Evolutionary conservation across 768 basidiomycete genomes (phyloP).

Genomic region (Lactarius quietus): DNA sequence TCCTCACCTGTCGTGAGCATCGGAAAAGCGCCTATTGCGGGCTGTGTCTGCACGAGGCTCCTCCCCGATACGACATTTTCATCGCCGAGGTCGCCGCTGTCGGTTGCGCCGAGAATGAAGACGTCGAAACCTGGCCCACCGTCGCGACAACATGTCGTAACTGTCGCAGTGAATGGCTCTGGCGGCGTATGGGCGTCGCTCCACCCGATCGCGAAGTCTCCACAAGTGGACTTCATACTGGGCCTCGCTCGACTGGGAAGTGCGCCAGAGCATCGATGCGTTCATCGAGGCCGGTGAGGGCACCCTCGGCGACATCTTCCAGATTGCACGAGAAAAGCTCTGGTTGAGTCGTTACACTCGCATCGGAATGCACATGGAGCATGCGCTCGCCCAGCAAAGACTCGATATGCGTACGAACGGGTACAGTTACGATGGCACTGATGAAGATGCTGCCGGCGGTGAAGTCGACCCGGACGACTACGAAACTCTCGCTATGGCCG

Average conservation of each 20-base stretch:
- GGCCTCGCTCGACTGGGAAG: conserved; percentile 56
- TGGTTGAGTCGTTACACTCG: conserved; percentile 68
- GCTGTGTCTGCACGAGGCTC: conserved; percentile 63
- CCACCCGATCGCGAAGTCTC: conserved; percentile 54
- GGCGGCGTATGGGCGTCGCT: conserved; percentile 49
- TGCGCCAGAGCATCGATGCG: conserved; percentile 60
- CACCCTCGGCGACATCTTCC: conserved; percentile 55
- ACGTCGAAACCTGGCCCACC: conserved; percentile 61
- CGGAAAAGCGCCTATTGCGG: conserved; percentile 61
- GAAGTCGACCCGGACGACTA: conserved; percentile 28
- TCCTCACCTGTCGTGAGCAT: conserved; percentile 63
- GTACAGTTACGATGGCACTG: conserved; percentile 32
- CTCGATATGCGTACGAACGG: conserved; percentile 37
- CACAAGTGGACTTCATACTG: conserved; percentile 39
- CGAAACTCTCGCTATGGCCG: conserved; percentile 39
- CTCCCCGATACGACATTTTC: conserved; percentile 37
- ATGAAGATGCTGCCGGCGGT: conserved; percentile 29
- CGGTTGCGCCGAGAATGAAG: conserved; percentile 65
- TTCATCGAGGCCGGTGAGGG: conserved; percentile 76
- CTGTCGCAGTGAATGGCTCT: conserved; percentile 65
- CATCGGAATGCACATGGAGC: conserved; percentile 60
- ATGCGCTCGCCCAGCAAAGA: conserved; percentile 56
- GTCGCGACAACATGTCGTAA: conserved; percentile 64
- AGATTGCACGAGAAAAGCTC: conserved; percentile 61
- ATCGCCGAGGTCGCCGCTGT: conserved; percentile 34